Base-by-base conservation (phyloP, 2,329 filamentous ascomycete genomes). In the Alternaria panax region DNA sequence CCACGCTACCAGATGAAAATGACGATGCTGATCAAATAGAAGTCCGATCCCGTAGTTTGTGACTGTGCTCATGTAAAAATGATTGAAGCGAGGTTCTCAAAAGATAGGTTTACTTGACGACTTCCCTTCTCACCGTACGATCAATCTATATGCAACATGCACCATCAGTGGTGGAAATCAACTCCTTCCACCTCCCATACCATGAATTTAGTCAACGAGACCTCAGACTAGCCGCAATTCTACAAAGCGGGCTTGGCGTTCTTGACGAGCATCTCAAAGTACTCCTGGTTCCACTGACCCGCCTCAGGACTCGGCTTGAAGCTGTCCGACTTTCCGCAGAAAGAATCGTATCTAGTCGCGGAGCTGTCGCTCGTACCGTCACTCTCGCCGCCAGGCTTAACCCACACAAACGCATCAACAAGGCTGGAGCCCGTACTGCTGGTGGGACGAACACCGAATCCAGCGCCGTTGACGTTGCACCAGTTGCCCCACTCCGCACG, bases 291-390 rank as follows among this genome's bases (percentile, higher is more conserved):
- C 89, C 89, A 92, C 16, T 81, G 77, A 41, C 90, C 89, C 11
- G 90, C 89, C 78, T 92, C 88, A 20, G 89, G 89, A 2, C 88
- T 87, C 1, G 89, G 89, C 76, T 86, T 77, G 53, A 88, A 80
- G 2, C 87, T 75, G 68, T 86, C 84, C 0, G 78, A 67, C 30
- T 82, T 78, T 8, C 87, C 86, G 63, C 87, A 89, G 79, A 84
- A 82, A 45, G 77, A 77, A 72, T 87, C 85, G 68, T 86, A 88
- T 28, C 84, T 82, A 30, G 76, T 71, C 4, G 87, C 82, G 20
- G 55, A 59, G 2, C 70, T 59, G 55, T 80, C 72, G 32, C 68
- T 75, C 0, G 83, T 85, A 58, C 83, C 83, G 64, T 85, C 83
- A 20, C 79, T 80, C 73, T 85, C 83, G 54, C 83, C 83, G 67